Percentiles rank a stretch among this genome's conserved stretches.
Conservation (phyloP, 257 asterid genomes). For the Scutellaria barbata region DNA sequence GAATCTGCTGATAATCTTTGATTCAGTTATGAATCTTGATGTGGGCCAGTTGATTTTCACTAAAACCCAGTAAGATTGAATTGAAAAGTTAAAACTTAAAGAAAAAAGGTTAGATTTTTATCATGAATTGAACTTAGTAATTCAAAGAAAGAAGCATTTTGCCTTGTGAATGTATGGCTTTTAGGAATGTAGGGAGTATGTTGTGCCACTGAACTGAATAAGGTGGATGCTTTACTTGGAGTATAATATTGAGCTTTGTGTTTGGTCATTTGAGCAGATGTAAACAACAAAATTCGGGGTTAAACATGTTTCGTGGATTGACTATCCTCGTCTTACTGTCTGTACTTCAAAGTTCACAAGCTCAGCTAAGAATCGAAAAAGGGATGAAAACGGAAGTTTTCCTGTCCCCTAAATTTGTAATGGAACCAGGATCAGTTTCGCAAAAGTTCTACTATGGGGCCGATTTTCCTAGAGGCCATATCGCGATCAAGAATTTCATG, state of each 20-base stretch:
- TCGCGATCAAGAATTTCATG: slow-evolving; percentile 63
- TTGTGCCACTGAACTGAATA: neutral
- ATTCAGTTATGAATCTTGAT: slow-evolving; percentile 10
- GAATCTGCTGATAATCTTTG: slow-evolving; percentile 5
- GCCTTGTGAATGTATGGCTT: neutral
- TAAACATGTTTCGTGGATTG: slow-evolving; percentile 43
- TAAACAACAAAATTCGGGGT: neutral
- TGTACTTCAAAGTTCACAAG: slow-evolving; percentile 31
- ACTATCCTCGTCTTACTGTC: slow-evolving; percentile 34
- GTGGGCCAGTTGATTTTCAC: neutral
- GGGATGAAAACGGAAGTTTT: slow-evolving; percentile 55
- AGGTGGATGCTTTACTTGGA: neutral
- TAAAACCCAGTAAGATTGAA: neutral
- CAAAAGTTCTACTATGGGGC: slow-evolving; percentile 53
- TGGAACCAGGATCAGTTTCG: slow-evolving; percentile 66
- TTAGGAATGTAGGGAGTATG: neutral
- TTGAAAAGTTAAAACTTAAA: neutral
- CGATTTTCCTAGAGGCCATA: slow-evolving; percentile 75
- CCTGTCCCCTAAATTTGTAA: slow-evolving; percentile 60
- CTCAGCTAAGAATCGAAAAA: slow-evolving; percentile 35
- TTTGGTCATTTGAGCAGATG: slow-evolving; percentile 29
- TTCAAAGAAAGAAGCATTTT: neutral
- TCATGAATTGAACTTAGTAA: no score
- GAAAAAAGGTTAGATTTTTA: neutral
- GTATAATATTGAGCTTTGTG: neutral